Conservation (phyloP, 2,329 filamentous ascomycete genomes). For the Huntiella moniliformis region DNA sequence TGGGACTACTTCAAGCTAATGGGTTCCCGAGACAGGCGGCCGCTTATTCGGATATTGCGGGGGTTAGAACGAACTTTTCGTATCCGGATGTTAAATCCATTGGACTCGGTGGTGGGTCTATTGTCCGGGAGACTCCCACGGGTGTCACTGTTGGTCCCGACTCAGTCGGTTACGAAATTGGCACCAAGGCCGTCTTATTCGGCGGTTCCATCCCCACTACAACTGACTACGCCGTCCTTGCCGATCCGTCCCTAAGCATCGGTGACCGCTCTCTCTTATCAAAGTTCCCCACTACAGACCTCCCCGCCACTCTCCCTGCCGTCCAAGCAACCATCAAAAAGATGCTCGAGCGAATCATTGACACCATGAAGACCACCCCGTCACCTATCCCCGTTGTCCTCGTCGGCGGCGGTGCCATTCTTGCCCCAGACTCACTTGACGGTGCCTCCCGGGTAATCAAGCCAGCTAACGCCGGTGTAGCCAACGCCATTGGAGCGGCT, state of each 20-base stretch:
- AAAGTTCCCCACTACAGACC: slow-evolving; percentile 5
- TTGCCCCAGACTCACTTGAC: slow-evolving; percentile 34
- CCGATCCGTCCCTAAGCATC: slow-evolving; percentile 18
- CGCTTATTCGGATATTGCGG: slow-evolving; percentile 41
- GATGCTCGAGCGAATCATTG: slow-evolving; percentile 37
- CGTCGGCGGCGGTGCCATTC: slow-evolving; percentile 43
- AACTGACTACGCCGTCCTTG: slow-evolving; percentile 32
- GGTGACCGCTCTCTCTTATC: slow-evolving; percentile 10
- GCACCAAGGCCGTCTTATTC: slow-evolving; percentile 35
- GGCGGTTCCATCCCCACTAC: slow-evolving; percentile 37
- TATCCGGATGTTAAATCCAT: slow-evolving; percentile 40
- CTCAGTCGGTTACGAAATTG: slow-evolving; percentile 39
- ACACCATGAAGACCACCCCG: slow-evolving; percentile 44
- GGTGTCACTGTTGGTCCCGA: slow-evolving; percentile 36
- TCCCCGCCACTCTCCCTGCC: slow-evolving; percentile 14
- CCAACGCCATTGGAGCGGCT: slow-evolving; percentile 47
- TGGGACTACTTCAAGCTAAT: slow-evolving; percentile 39
- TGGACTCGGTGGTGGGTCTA: slow-evolving; percentile 38
- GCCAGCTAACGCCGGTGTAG: slow-evolving; percentile 37
- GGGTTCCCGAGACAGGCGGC: slow-evolving; percentile 46
- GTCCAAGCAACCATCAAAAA: slow-evolving; percentile 21
- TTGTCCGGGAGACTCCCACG: slow-evolving; percentile 22
- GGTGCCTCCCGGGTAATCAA: slow-evolving; percentile 38
- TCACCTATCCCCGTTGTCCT: slow-evolving; percentile 40
- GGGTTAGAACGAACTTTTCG: slow-evolving; percentile 42